Base-by-base conservation (phyloP, 495 filamentous ascomycete genomes). In the Chaetomidium leptoderma region DNA sequence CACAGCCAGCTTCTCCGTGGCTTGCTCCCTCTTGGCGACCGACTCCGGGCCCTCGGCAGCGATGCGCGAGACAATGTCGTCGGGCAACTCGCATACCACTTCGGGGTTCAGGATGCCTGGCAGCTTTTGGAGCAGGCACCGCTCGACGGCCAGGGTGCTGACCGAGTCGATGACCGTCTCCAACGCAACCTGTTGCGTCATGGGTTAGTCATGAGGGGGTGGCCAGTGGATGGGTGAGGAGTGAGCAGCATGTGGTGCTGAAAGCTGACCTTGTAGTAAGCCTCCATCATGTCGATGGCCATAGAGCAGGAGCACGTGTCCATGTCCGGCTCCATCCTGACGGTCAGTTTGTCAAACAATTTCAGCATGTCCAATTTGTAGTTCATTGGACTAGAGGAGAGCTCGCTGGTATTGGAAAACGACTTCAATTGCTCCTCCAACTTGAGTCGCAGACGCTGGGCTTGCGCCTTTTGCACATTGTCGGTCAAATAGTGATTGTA, bases 401-500 rank as follows among this genome's bases (percentile, higher is more conserved):
- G 2, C 44, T 30, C 19, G n/a, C 21, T 14, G 2, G 16, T 23
- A 1, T 14, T 21, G 13, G 49, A 57, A 9, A 48, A 49, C 24
- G 11, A 21, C 33, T 57, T 49, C 33, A 57, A 6, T 1, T 16
- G 30, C 23, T 40, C 11, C 33, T 49, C 44, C 32, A 57, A 11
- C 6, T 27, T 32, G 10, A 26, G 16, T 6, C 35, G 44, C 7
- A 3, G n/a, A 0, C 54, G 43, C 0, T 16, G 0, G 10, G 44
- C 21, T 9, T 57, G 54, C n/a, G 45, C 45, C 42, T 58, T 43
- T 17, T 50, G 55, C n/a, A 58, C 46, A 16, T 33, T 58, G n/a
- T 49, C 45, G 35, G 45, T 58, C n/a, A 58, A 17, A 10, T 49
- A 58, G 35, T 49, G 55, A 14, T 58, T 43, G 46, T 58, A 58